These are phyloP conservation scores for Cryomyces minteri DNA, from an alignment of 495 filamentous ascomycete species.

Conservation along the genomic window DNA sequence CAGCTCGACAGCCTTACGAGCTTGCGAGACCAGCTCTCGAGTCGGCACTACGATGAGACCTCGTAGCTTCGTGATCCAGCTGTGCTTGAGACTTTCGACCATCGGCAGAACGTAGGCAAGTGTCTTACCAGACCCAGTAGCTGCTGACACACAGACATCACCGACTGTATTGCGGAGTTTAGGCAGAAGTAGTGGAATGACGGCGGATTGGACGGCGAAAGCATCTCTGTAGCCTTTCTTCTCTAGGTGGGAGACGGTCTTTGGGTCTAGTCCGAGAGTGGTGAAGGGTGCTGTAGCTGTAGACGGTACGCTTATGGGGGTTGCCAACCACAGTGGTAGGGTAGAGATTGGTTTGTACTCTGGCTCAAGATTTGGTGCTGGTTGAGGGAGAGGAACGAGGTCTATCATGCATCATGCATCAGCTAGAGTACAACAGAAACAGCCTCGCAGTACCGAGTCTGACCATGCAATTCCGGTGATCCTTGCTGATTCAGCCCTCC, in stretches of 20 bases:
- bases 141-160: constrained; percentile 73
- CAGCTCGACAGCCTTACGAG: constrained; percentile 48
- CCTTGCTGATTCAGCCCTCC: constrained; percentile 11
- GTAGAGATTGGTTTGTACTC: constrained; percentile 32
- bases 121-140: constrained; percentile 89
- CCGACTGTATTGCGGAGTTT: constrained; percentile 32
- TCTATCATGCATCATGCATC: no score
- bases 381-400: constrained; percentile 62
- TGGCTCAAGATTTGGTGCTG: constrained; percentile 37
- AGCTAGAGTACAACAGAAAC: constrained; percentile 1
- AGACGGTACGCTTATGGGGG: constrained; percentile 44
- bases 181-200: constrained; percentile 60
- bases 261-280: constrained; percentile 34
- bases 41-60: constrained; percentile 79
- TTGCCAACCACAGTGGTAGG: constrained; percentile 55
- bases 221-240: constrained; percentile 51
- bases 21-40: constrained; percentile 74
- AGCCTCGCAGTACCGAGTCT: not conserved
- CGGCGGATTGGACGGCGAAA: constrained; percentile 67
- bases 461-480: constrained; percentile 36
- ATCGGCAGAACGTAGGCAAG: constrained; percentile 76
- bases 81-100: constrained; percentile 46
- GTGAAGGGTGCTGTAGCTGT: constrained; percentile 40
- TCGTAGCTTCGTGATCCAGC: constrained; percentile 40
- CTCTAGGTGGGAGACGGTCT: constrained; percentile 40